Conservation (phyloP, 345 rosid species). For the Stellera chamaejasme region DNA sequence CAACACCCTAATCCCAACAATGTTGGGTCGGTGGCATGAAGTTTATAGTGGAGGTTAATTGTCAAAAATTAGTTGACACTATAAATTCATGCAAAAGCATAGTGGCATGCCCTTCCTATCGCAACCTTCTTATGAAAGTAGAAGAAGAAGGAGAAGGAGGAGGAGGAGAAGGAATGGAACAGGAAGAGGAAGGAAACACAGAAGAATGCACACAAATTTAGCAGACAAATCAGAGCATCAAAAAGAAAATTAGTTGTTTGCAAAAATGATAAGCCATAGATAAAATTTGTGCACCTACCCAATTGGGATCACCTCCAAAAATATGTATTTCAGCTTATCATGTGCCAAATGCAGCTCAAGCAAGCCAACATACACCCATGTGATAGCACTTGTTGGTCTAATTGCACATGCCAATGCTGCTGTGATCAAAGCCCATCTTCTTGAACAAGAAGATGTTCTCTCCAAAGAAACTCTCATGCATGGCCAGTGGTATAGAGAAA, state of each 20-base stretch:
- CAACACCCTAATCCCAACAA: no score
- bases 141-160: no score
- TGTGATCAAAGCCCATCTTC: slow-evolving; percentile 66
- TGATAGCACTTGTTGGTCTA: slow-evolving; percentile 86
- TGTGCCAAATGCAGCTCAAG: slow-evolving; percentile 54
- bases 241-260: neutral
- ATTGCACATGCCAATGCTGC: slow-evolving; percentile 86
- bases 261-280: no score
- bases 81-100: no score
- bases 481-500: slow-evolving; percentile 85
- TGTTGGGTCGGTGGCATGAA: no score
- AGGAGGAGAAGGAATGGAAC: no score
- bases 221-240: neutral
- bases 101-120: no score
- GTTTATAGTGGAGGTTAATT: no score
- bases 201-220: neutral
- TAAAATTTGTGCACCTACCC: slow-evolving; percentile 44
- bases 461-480: slow-evolving; percentile 47
- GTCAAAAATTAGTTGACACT: no score
- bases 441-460: slow-evolving; percentile 29
- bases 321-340: slow-evolving; percentile 48
- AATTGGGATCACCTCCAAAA: slow-evolving; percentile 57
- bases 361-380: slow-evolving; percentile 79
- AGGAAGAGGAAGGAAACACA: neutral
- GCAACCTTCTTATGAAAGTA: no score